phyloP scores from a whole-genome alignment of 2,329 filamentous ascomycete species.

The Penicillium sp. region DNA sequence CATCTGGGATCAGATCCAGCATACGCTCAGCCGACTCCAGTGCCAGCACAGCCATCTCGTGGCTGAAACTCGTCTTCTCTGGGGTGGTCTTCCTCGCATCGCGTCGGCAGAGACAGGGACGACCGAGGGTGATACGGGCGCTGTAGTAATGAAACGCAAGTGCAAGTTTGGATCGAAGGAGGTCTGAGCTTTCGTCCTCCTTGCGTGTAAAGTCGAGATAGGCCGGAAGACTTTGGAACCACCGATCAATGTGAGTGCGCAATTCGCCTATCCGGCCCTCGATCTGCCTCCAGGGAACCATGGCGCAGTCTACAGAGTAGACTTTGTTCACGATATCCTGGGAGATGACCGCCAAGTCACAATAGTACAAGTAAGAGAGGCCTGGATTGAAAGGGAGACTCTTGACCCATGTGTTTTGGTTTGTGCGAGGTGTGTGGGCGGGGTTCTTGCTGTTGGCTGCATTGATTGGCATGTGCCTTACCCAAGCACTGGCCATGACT shows the following conservation, averaged over 20 bases:
- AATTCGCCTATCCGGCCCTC: constrained; percentile 37
- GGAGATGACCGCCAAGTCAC: constrained; percentile 35
- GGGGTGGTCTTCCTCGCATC: constrained; percentile 29
- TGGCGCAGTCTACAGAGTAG: constrained; percentile 36
- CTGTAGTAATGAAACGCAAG: constrained; percentile 43
- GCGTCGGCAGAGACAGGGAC: constrained; percentile 43
- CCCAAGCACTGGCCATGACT: constrained; percentile 26
- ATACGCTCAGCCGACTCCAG: constrained; percentile 36
- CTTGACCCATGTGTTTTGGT: constrained; percentile 33
- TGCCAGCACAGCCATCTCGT: constrained; percentile 34
- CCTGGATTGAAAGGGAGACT: constrained; percentile 29
- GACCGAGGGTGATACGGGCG: constrained; percentile 39
- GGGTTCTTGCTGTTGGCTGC: constrained; percentile 24
- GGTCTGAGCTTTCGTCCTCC: constrained; percentile 27
- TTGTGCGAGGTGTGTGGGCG: constrained; percentile 16
- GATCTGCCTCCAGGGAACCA: constrained; percentile 37
- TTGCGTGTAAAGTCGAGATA: constrained; percentile 34
- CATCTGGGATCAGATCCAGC: constrained; percentile 39
- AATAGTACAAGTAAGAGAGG: constrained; percentile 36
- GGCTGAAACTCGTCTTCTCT: constrained; percentile 31
- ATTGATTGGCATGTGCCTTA: constrained; percentile 29
- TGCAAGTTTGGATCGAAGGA: constrained; percentile 35
- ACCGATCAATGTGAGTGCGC: constrained; percentile 34
- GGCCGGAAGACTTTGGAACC: constrained; percentile 33
- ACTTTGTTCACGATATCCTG: constrained; percentile 40